Conservation (phyloP, 257 asterid genomes). For the Plectranthus barbatus region DNA sequence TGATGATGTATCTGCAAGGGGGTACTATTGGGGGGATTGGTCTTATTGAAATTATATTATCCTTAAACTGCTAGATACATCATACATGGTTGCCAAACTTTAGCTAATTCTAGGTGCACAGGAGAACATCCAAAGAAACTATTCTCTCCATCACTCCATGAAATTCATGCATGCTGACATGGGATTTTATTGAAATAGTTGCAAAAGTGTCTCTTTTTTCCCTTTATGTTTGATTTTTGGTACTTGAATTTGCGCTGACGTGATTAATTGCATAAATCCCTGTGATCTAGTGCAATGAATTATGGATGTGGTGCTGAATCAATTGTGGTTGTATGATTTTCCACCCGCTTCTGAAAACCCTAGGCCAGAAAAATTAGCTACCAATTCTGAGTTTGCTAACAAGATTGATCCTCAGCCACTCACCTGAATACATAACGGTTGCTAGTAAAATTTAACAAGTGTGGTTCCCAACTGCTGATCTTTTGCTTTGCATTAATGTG, state of each 20-base stretch:
- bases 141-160: not conserved
- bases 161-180: not conserved
- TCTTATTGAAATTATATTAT: not conserved
- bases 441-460: not conserved
- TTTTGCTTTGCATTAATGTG: not conserved
- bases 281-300: not conserved
- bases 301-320: not conserved
- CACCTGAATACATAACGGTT: not conserved
- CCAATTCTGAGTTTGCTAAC: not conserved
- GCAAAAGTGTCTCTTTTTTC: not conserved
- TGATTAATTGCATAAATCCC: not conserved
- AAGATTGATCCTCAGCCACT: not conserved
- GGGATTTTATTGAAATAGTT: slow-evolving; percentile 9
- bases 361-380: not conserved
- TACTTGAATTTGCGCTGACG: not conserved
- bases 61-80: not conserved
- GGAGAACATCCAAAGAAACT: not conserved
- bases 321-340: not conserved
- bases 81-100: not conserved
- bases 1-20: not conserved
- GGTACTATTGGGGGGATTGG: not conserved
- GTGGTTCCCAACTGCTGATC: not conserved
- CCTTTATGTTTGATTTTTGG: not conserved
- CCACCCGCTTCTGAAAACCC: not conserved
- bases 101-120: not conserved